A percentile compares a stretch with the other conserved stretches of the same genome.
Evolutionary conservation across 805 yeast species (phyloP).

Genomic region (Priceomyces castillae): DNA sequence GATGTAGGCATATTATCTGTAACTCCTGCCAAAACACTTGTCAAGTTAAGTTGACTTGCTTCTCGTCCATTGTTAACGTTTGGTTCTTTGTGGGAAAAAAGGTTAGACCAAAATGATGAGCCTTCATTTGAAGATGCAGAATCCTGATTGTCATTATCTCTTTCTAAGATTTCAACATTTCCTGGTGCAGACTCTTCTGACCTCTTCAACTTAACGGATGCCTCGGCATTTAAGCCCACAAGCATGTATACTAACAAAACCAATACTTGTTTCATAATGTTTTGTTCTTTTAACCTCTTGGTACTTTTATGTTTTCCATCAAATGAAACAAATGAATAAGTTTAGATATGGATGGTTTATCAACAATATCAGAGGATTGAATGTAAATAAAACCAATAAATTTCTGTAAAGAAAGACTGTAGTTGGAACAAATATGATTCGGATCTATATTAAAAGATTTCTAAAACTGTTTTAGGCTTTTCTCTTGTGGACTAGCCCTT

Average conservation of each 20-base stretch:
- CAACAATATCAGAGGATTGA: background rate
- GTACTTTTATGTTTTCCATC: background rate
- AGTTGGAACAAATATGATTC: slow-evolving; percentile 8
- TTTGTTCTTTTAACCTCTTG: background rate
- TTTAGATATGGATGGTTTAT: background rate
- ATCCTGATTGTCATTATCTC: background rate
- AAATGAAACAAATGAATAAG: background rate
- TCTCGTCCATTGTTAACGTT: too few species aligned
- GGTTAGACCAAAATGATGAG: slow-evolving; percentile 1
- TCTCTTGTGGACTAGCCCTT: too few species aligned
- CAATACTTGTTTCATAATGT: background rate
- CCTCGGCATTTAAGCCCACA: background rate
- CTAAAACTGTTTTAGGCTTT: too few species aligned
- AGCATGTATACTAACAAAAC: background rate
- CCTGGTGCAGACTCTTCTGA: background rate
- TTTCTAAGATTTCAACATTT: background rate
- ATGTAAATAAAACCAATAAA: background rate
- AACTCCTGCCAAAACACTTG: too few species aligned
- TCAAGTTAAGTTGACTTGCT: too few species aligned
- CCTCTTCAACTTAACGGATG: background rate
- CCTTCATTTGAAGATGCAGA: background rate
- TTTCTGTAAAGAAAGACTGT: slow-evolving; percentile 11
- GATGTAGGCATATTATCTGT: too few species aligned
- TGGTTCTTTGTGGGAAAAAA: background rate
- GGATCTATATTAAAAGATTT: too few species aligned